A percentile compares a stretch with the other conserved stretches of the same genome.
These are phyloP conservation scores for Moniliophthora roreri DNA, from an alignment of 1,284 basidiomycete genomes.

Conservation along the genomic window DNA sequence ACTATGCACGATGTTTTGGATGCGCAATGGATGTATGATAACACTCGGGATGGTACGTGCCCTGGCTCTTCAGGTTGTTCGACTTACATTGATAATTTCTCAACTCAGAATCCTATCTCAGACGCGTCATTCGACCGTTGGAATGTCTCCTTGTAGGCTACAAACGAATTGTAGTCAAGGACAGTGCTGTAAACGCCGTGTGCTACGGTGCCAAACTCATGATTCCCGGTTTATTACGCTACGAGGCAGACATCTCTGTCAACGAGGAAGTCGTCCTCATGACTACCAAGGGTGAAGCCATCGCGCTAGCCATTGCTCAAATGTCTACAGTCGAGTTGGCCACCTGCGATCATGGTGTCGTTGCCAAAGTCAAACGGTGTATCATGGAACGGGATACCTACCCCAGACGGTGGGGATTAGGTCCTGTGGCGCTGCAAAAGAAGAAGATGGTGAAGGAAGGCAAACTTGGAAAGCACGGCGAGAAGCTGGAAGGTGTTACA, in stretches of 20 bases:
- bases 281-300: conserved; percentile 99
- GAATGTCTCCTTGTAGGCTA: conserved; percentile 95
- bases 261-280: conserved; percentile 99
- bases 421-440: conserved; percentile 95
- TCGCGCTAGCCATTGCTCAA: conserved; percentile 95
- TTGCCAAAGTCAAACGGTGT: conserved; percentile 98
- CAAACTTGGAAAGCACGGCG: conserved; percentile 95
- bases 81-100: conserved; percentile 9
- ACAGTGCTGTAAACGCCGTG: conserved; percentile 98
- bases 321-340: conserved; percentile 99
- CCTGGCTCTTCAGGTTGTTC: conserved; percentile 12
- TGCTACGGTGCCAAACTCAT: conserved; percentile 99
- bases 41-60: conserved; percentile 89
- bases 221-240: conserved; percentile 98
- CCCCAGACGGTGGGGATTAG: conserved; percentile 97
- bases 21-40: conserved; percentile 99
- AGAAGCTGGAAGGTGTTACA: conserved; percentile 89
- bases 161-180: conserved; percentile 99
- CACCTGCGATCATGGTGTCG: conserved; percentile 98
- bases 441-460: conserved; percentile 98
- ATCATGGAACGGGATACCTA: conserved; percentile 99
- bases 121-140: conserved; percentile 92
- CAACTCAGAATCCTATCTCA: conserved; percentile 86
- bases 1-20: conserved; percentile 99
- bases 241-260: conserved; percentile 94